Evolutionary conservation across 208 protist species (phyloP).

Genomic region (Herpetomonas samuelpessoai): DNA sequence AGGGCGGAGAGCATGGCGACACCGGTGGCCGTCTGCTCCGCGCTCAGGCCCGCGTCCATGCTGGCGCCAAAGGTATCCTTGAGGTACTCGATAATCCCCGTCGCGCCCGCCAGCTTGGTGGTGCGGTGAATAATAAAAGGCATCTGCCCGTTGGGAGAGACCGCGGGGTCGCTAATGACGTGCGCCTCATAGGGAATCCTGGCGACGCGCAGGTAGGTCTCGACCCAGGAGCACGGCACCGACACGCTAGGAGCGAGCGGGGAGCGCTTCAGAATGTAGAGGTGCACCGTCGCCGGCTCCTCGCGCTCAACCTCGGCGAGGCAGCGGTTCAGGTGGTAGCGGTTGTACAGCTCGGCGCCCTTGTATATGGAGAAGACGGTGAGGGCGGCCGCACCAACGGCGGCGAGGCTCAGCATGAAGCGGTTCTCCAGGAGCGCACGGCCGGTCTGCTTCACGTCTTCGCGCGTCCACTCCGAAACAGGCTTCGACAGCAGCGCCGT

Average conservation of each 20-base stretch:
- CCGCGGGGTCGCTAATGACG: slow-evolving; percentile 25
- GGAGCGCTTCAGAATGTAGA: slow-evolving; percentile 52
- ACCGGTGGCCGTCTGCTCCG: slow-evolving; percentile 39
- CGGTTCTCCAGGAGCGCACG: slow-evolving; percentile 14
- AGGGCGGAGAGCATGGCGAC: slow-evolving; percentile 32
- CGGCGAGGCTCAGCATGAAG: slow-evolving; percentile 16
- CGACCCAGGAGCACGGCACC: slow-evolving; percentile 39
- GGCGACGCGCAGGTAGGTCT: slow-evolving; percentile 54
- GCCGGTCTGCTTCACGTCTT: slow-evolving; percentile 12
- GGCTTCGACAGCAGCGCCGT: slow-evolving; percentile 9
- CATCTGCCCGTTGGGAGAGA: slow-evolving; percentile 31
- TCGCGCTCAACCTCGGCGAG: slow-evolving; percentile 21
- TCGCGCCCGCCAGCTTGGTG: slow-evolving; percentile 19
- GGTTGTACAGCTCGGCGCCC: slow-evolving; percentile 24
- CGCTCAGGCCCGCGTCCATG: slow-evolving; percentile 35
- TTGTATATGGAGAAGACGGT: slow-evolving; percentile 25
- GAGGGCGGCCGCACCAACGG: slow-evolving; percentile 30
- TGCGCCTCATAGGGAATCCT: slow-evolving; percentile 52
- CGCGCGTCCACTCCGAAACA: not conserved
- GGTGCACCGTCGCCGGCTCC: slow-evolving; percentile 25
- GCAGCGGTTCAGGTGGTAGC: slow-evolving; percentile 22
- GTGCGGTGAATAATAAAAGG: slow-evolving; percentile 48
- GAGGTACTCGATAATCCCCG: slow-evolving; percentile 44
- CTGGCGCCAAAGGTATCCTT: slow-evolving; percentile 25
- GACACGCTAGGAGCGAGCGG: slow-evolving; percentile 46